These are phyloP conservation scores for Rubia yunnanensis DNA, from an alignment of 257 asterid species.

Conservation along the genomic window DNA sequence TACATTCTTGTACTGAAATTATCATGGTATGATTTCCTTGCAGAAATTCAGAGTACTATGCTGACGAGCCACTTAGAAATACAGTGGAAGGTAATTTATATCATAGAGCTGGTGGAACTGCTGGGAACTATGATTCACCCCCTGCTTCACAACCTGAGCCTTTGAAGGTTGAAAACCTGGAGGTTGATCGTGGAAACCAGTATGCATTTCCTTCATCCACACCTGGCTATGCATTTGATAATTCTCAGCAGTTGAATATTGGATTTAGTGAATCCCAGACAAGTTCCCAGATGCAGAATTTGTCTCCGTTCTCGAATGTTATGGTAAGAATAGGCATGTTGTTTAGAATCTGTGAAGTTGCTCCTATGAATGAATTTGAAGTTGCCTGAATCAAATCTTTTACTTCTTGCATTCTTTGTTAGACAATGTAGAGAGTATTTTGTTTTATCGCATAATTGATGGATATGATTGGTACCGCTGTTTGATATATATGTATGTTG, in stretches of 20 bases:
- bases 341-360: background rate
- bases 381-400: background rate
- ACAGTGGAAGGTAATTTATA: constrained; percentile 48
- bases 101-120: constrained; percentile 35
- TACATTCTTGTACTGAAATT: background rate
- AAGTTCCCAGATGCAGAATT: constrained; percentile 50
- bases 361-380: no score
- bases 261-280: constrained; percentile 41
- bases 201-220: constrained; percentile 47
- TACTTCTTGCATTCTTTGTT: background rate
- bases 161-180: constrained; percentile 48
- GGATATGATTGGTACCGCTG: background rate
- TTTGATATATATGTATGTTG: background rate
- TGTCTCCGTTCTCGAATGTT: constrained; percentile 44
- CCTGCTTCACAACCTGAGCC: constrained; percentile 56
- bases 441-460: background rate
- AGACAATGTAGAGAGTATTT: background rate
- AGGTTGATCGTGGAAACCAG: constrained; percentile 50
- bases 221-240: constrained; percentile 47
- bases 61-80: constrained; percentile 45
- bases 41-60: constrained; percentile 64
- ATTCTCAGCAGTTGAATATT: constrained; percentile 41
- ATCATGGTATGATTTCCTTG: constrained; percentile 7
- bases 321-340: constrained; percentile 36
- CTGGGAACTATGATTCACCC: constrained; percentile 48